Conservation (phyloP, 352 stramenopile genomes). For the Pythium guiyangense region DNA sequence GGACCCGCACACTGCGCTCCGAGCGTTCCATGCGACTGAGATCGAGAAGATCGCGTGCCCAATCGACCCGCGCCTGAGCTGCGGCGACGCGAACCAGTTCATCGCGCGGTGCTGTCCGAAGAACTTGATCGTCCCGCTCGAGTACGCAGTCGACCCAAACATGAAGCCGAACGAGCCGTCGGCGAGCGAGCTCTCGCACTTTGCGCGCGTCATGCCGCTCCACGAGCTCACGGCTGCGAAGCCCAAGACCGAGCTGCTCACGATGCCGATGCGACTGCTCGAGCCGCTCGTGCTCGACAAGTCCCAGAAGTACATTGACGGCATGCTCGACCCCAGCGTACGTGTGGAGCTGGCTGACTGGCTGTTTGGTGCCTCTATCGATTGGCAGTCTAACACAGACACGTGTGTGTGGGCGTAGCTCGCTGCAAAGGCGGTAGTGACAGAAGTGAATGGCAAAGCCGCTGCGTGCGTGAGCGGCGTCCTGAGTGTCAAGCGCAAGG, state of each 20-base stretch:
- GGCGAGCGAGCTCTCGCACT: constrained; percentile 46
- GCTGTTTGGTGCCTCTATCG: neutral
- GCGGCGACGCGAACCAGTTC: constrained; percentile 83
- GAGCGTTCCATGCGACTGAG: constrained; percentile 44
- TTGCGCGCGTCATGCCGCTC: constrained; percentile 66
- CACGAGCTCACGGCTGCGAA: constrained; percentile 69
- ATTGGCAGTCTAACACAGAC: neutral
- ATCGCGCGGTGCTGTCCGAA: constrained; percentile 72
- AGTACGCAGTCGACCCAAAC: constrained; percentile 38
- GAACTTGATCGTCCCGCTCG: constrained; percentile 60
- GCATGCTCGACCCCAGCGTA: constrained; percentile 67
- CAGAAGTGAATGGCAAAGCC: constrained; percentile 67
- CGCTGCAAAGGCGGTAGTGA: constrained; percentile 49
- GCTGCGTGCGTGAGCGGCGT: constrained; percentile 53
- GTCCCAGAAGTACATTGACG: constrained; percentile 81
- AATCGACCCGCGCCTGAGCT: constrained; percentile 77
- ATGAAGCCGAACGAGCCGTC: constrained; percentile 7
- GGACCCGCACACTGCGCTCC: constrained; percentile 43
- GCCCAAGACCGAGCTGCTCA: constrained; percentile 66
- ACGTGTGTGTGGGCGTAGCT: constrained; percentile 21
- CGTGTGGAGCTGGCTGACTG: neutral
- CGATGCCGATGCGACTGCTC: constrained; percentile 62
- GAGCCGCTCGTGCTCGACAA: constrained; percentile 70
- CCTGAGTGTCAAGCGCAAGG: constrained; percentile 48
- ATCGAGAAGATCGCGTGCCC: constrained; percentile 78